These are phyloP conservation scores for Zoysia japonica DNA, from an alignment of 176 grass and related monocot species.

Conservation along the genomic window DNA sequence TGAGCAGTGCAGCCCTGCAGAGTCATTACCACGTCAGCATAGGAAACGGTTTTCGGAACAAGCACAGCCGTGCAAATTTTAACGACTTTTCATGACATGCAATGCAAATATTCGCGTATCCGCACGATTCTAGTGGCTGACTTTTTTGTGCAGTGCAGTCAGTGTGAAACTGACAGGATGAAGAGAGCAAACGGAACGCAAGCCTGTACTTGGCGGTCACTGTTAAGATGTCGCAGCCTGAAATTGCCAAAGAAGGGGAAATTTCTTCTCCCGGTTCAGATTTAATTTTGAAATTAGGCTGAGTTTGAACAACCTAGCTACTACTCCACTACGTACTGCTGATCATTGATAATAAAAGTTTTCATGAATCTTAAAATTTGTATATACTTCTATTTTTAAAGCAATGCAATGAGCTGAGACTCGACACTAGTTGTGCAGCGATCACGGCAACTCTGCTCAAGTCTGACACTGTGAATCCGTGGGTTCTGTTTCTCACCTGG, in stretches of 20 bases:
- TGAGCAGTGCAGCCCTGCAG: conserved; percentile 33
- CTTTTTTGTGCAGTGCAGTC: not conserved
- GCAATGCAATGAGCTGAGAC: not conserved
- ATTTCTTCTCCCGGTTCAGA: not conserved
- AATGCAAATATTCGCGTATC: conserved; percentile 13
- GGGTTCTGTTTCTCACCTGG: conserved; percentile 35
- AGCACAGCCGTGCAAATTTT: not conserved
- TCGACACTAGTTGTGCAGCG: no score
- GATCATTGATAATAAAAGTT: no score
- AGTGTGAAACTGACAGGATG: conserved; percentile 5
- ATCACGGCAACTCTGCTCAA: not conserved
- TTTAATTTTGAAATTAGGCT: not conserved
- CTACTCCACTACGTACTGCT: not conserved
- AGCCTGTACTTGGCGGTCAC: not conserved
- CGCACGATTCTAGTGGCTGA: not conserved
- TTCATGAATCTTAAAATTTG: no score
- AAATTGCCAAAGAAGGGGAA: conserved; percentile 5
- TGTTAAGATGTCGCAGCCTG: conserved; percentile 17
- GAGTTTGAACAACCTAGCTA: not conserved
- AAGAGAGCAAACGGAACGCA: not conserved
- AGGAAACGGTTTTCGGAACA: not conserved
- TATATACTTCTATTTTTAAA: no score
- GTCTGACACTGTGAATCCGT: not conserved
- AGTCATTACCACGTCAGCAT: not conserved
- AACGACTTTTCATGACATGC: conserved; percentile 8